Evolutionary conservation across 2,329 filamentous ascomycete species (phyloP).

Genomic region (Verticillium isaacii): DNA sequence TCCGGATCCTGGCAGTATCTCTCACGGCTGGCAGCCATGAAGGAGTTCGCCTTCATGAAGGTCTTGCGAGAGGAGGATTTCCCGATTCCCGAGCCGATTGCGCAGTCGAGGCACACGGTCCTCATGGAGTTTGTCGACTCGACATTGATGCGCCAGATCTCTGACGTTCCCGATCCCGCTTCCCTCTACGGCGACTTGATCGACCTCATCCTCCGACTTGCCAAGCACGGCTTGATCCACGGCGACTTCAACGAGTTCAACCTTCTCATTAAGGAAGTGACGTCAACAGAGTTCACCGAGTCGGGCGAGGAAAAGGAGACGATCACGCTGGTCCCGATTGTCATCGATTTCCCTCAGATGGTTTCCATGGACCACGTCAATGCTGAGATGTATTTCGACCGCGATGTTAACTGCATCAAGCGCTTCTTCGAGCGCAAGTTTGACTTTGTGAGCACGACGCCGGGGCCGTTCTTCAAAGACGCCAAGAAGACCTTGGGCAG

Average conservation of each 20-base stretch:
- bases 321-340: constrained; percentile 65
- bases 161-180: constrained; percentile 76
- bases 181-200: constrained; percentile 90
- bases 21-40: constrained; percentile 84
- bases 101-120: constrained; percentile 90
- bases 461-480: constrained; percentile 81
- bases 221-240: constrained; percentile 85
- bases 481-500: constrained; percentile 69
- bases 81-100: constrained; percentile 80
- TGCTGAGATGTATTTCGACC: constrained; percentile 95
- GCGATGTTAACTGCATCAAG: constrained; percentile 93
- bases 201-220: constrained; percentile 75
- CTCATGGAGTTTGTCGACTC: constrained; percentile 94
- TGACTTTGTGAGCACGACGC: constrained; percentile 75
- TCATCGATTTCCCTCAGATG: constrained; percentile 99
- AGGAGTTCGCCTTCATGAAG: constrained; percentile 93
- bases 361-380: constrained; percentile 91
- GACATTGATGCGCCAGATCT: constrained; percentile 85
- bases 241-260: constrained; percentile 99
- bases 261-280: constrained; percentile 81
- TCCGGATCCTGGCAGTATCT: constrained; percentile 98
- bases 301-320: constrained; percentile 35
- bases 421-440: constrained; percentile 88
- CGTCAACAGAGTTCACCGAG: constrained; percentile 23
- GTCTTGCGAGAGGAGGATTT: constrained; percentile 80